Conservation (phyloP, 75 land plant species). For the Cupressus sempervirens region DNA sequence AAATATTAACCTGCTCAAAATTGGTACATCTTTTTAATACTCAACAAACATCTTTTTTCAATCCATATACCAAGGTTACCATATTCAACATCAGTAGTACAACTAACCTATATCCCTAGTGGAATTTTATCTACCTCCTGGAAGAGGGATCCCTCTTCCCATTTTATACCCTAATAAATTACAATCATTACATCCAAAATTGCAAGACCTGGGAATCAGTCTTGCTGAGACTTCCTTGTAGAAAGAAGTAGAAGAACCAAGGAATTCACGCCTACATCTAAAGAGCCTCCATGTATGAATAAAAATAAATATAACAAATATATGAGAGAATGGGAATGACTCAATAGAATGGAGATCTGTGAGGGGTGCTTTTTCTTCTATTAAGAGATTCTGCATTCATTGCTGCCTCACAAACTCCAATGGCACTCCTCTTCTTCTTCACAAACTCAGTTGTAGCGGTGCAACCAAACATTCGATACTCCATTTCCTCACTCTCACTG, state of each 20-base stretch:
- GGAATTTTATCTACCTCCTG: not conserved
- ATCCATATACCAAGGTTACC: not conserved
- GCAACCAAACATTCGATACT: not conserved
- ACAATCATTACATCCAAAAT: constrained; percentile 7
- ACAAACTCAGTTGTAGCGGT: constrained; percentile 14
- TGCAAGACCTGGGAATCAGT: constrained; percentile 1
- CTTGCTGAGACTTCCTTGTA: not conserved
- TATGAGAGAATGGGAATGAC: not conserved
- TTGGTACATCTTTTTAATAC: not conserved
- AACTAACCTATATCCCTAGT: not conserved
- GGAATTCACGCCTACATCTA: not conserved
- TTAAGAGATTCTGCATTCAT: not conserved
- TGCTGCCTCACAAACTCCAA: not conserved
- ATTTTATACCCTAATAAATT: not conserved
- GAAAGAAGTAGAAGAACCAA: not conserved
- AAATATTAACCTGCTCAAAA: too few species aligned
- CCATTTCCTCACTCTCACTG: not conserved
- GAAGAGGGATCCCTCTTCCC: not conserved
- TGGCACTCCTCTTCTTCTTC: constrained; percentile 6
- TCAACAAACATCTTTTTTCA: not conserved
- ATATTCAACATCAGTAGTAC: not conserved
- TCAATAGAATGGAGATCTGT: constrained; percentile 11
- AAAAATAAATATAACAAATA: not conserved
- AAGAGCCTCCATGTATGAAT: not conserved
- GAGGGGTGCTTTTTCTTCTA: constrained; percentile 12